Percentiles rank a stretch among this genome's conserved stretches.
These are phyloP conservation scores for Beta lomatogona DNA, from an alignment of 179 eudicot species.

Conservation along the genomic window DNA sequence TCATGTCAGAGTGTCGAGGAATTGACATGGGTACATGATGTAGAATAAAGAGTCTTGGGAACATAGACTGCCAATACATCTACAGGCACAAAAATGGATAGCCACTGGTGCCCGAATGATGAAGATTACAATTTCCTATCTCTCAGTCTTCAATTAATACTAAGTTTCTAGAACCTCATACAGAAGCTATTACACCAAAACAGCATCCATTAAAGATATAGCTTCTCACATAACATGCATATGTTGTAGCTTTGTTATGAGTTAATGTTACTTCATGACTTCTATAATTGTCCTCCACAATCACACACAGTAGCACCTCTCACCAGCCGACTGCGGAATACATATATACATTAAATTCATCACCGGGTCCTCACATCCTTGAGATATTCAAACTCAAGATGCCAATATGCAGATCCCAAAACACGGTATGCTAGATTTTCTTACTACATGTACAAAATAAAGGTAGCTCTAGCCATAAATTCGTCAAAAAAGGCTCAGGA, in stretches of 20 bases:
- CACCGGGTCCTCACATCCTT: background rate
- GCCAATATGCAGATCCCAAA: background rate
- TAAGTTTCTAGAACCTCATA: background rate
- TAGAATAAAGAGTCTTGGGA: too few species aligned
- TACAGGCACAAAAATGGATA: background rate
- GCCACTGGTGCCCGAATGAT: background rate
- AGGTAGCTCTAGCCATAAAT: background rate
- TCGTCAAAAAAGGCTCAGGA: background rate
- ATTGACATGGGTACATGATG: too few species aligned
- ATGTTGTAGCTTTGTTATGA: background rate
- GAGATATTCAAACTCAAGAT: background rate
- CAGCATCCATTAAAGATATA: background rate
- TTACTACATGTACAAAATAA: background rate
- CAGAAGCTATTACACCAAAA: background rate
- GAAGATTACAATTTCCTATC: background rate
- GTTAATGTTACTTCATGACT: background rate
- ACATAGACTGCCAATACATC: background rate
- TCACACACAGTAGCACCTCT: background rate
- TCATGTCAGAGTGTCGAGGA: too few species aligned
- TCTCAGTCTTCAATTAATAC: background rate
- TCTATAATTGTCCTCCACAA: background rate
- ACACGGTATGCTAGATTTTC: background rate
- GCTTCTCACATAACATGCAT: background rate
- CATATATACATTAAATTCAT: background rate
- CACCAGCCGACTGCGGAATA: background rate